Conservation (phyloP, 176 grass and related monocot genomes). For the Olyra latifolia region DNA sequence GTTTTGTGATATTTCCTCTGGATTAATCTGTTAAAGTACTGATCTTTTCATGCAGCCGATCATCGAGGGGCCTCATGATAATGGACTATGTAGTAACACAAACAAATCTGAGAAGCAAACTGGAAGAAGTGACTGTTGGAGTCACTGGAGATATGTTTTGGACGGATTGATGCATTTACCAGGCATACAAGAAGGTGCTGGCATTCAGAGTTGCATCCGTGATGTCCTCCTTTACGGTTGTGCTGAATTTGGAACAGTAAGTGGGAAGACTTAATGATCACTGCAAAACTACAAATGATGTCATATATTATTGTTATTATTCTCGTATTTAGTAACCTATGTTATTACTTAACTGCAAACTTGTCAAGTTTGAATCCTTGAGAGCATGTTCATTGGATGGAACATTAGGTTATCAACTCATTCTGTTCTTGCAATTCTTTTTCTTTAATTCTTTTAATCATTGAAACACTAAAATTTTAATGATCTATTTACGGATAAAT, state of each 20-base stretch:
- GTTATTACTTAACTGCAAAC: constrained; percentile 4
- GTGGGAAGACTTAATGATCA: constrained; percentile 13
- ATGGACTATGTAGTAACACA: constrained; percentile 23
- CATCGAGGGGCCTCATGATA: constrained; percentile 5
- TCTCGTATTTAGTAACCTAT: constrained; percentile 1
- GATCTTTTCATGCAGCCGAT: constrained; percentile 33
- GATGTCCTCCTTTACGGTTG: constrained; percentile 43
- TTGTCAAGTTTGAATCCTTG: constrained; percentile 2
- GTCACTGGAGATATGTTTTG: constrained; percentile 57
- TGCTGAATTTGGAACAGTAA: constrained; percentile 40
- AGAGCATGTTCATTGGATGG: neutral
- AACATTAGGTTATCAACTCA: constrained; percentile 25
- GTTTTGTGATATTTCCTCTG: constrained; percentile 25
- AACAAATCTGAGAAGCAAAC: constrained; percentile 31
- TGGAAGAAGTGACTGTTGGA: constrained; percentile 46
- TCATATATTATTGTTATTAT: constrained; percentile 16
- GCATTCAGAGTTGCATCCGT: constrained; percentile 60
- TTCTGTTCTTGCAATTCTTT: neutral
- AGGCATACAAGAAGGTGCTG: constrained; percentile 51
- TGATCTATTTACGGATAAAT: constrained; percentile 31
- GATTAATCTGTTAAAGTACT: constrained; percentile 25
- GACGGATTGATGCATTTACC: constrained; percentile 55
- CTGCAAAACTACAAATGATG: constrained; percentile 21
- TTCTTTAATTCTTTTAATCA: constrained; percentile 18
- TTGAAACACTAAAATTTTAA: neutral